These are phyloP conservation scores for Cystobasidium slooffiae DNA, from an alignment of 1,284 basidiomycete species.

Conservation along the genomic window DNA sequence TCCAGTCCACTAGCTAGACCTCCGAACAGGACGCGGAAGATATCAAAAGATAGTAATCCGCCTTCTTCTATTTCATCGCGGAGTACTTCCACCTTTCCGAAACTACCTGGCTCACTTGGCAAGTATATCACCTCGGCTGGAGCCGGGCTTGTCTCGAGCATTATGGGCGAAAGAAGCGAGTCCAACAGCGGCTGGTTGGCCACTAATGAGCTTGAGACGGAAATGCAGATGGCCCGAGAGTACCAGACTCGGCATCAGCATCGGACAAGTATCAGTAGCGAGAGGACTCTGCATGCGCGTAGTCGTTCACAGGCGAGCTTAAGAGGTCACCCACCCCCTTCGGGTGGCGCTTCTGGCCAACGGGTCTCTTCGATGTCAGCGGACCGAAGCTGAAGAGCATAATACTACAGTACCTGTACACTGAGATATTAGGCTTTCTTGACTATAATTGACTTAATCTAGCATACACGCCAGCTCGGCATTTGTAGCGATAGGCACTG, in stretches of 20 bases:
- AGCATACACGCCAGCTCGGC: too few species aligned
- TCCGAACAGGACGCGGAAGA: background rate
- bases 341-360: background rate
- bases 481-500: too few species aligned
- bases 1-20: background rate
- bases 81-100: background rate
- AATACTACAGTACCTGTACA: too few species aligned
- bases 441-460: too few species aligned
- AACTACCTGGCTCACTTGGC: background rate
- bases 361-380: background rate
- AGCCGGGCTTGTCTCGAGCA: conserved; percentile 21
- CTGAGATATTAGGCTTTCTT: too few species aligned
- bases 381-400: background rate
- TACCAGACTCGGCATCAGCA: conserved; percentile 22
- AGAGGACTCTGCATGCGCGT: conserved; percentile 1
- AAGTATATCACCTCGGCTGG: conserved; percentile 23
- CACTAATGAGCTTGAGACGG: conserved; percentile 24
- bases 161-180: conserved; percentile 17
- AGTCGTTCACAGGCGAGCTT: conserved; percentile 3
- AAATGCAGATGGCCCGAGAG: conserved; percentile 39
- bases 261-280: conserved; percentile 2
- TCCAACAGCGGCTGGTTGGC: conserved; percentile 25
- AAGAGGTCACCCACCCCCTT: background rate
- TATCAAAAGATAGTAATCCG: conserved; percentile 11
- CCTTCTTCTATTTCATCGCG: background rate